Conservation (phyloP, 2,329 filamentous ascomycete species). For the Phoma sp. region DNA sequence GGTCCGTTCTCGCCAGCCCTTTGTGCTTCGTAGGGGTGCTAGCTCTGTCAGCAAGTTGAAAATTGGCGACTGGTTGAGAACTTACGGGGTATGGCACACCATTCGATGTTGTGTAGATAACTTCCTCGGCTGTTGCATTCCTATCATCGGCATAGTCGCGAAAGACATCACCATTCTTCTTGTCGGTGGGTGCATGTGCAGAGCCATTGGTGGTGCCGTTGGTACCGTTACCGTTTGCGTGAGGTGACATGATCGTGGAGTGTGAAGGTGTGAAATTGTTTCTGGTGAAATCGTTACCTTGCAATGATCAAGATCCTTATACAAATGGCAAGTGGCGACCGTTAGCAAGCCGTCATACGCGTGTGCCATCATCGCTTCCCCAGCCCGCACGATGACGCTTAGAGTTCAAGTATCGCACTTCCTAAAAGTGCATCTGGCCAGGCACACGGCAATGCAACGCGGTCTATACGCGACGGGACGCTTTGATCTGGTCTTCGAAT, state of each 20-base stretch:
- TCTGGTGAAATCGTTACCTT: no score
- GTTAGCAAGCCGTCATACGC: not conserved
- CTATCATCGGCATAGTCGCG: slow-evolving; percentile 55
- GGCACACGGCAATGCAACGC: slow-evolving; percentile 12
- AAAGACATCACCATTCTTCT: slow-evolving; percentile 47
- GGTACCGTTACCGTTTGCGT: slow-evolving; percentile 4
- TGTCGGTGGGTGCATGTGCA: slow-evolving; percentile 24
- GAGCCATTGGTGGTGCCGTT: slow-evolving; percentile 17
- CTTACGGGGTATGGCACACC: slow-evolving; percentile 58
- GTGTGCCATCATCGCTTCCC: slow-evolving; percentile 19
- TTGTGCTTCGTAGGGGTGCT: slow-evolving; percentile 64
- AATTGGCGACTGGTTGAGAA: not conserved
- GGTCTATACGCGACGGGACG: slow-evolving; percentile 15
- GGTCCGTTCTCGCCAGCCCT: slow-evolving; percentile 64
- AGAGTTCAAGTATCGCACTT: slow-evolving; percentile 9
- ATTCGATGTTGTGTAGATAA: slow-evolving; percentile 63
- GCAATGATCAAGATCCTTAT: not conserved
- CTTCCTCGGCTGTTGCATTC: slow-evolving; percentile 52
- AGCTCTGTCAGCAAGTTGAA: not conserved
- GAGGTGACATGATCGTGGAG: slow-evolving; percentile 8
- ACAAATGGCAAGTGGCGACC: slow-evolving; percentile 1
- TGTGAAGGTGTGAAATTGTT: not conserved
- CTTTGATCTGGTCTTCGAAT: slow-evolving; percentile 14
- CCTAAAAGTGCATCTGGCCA: slow-evolving; percentile 16
- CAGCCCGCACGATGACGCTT: slow-evolving; percentile 27